Evolutionary conservation across 1,284 basidiomycete genomes (phyloP).

Genomic region (Moesziomyces sp.): DNA sequence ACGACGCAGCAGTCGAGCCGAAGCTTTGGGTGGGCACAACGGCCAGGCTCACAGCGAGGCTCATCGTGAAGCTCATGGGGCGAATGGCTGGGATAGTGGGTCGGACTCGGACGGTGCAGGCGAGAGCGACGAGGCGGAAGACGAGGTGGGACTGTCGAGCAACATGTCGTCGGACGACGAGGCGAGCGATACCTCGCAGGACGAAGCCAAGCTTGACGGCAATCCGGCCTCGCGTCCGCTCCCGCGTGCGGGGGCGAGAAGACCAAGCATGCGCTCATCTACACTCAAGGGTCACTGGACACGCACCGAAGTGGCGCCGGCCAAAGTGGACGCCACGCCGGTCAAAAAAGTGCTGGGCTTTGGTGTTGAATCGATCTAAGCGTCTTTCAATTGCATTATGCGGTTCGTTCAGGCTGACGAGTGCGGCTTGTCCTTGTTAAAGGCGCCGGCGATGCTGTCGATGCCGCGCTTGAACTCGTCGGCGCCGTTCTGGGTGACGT

Average conservation of each 20-base stretch:
- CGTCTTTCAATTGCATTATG: too few relatives aligned
- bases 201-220: conserved; percentile 11
- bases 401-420: too few relatives aligned
- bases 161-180: conserved; percentile 44
- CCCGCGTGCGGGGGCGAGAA: conserved; percentile 3
- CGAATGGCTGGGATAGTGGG: not conserved
- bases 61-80: conserved; percentile 10
- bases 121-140: conserved; percentile 19
- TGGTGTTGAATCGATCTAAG: conserved; percentile 28
- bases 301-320: conserved; percentile 13
- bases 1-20: not conserved
- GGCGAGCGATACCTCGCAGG: conserved; percentile 38
- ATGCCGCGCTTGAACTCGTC: conserved; percentile 35
- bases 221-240: not conserved
- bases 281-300: conserved; percentile 40
- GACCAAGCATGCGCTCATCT: conserved; percentile 30
- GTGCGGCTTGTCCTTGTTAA: not conserved
- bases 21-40: too few relatives aligned
- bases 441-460: conserved; percentile 8
- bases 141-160: conserved; percentile 35
- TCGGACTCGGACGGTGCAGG: not conserved
- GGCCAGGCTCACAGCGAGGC: too few relatives aligned
- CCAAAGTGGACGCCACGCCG: conserved; percentile 25
- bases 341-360: conserved; percentile 36
- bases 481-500: conserved; percentile 25